Evolutionary conservation across 176 grass and related monocot species (phyloP).

Genomic region (Aegilops bicornis): DNA sequence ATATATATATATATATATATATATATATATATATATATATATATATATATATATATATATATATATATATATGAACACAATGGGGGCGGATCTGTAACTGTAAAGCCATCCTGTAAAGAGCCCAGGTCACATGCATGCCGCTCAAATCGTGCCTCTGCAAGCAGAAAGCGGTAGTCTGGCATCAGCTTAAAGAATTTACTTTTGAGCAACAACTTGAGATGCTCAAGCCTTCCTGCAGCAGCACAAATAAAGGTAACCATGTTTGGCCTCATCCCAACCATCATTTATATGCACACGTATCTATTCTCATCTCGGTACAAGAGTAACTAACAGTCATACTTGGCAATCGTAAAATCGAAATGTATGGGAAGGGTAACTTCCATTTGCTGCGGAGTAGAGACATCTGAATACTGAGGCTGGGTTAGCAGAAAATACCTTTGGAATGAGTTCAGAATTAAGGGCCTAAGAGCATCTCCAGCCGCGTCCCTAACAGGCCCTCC

Average conservation of each 20-base stretch:
- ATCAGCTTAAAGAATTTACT: slow-evolving; percentile 1
- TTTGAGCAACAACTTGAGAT: not conserved
- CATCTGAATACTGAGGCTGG: not conserved
- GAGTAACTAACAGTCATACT: no score
- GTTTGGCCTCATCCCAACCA: no score
- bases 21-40: no score
- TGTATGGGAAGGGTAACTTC: not conserved
- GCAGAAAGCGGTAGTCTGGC: not conserved
- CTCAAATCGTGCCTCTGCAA: slow-evolving; percentile 17
- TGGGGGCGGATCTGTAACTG: not conserved
- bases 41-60: no score
- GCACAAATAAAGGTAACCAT: no score
- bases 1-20: no score
- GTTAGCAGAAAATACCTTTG: slow-evolving; percentile 25
- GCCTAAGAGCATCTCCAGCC: no score
- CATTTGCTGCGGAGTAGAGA: not conserved
- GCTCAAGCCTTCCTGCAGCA: no score
- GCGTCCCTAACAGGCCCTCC: no score
- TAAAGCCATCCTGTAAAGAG: not conserved
- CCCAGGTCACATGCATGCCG: not conserved
- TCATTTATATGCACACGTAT: no score
- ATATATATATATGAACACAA: slow-evolving; percentile 2
- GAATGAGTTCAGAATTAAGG: not conserved
- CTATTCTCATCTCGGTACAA: no score
- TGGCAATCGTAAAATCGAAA: no score